A percentile compares a stretch with the other conserved stretches of the same genome.
phyloP scores from a whole-genome alignment of 495 filamentous ascomycete genomes.

The Podospora appendiculata region DNA sequence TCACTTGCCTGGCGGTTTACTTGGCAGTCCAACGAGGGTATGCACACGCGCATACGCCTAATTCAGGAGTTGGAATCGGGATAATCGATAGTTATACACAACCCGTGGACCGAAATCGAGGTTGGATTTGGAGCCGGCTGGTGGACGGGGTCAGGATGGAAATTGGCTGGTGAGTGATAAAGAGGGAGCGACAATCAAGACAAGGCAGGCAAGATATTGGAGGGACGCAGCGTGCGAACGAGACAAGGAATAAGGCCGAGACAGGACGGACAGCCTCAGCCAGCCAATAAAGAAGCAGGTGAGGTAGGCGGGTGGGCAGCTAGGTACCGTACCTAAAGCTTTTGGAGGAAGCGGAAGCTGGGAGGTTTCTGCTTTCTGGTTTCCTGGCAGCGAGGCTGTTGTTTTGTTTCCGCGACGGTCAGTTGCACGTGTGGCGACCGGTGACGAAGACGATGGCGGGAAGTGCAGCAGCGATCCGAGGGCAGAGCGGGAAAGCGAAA shows the following conservation, averaged over 20 bases:
- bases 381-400: too few relatives aligned
- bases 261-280: not conserved
- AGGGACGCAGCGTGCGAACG: not conserved
- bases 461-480: not conserved
- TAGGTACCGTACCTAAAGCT: not conserved
- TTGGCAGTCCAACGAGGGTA: too few relatives aligned
- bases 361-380: not conserved
- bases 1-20: too few relatives aligned
- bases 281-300: not conserved
- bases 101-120: not conserved
- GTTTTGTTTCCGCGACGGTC: too few relatives aligned
- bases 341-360: not conserved
- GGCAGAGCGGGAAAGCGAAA: conserved; percentile 2
- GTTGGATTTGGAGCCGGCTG: not conserved
- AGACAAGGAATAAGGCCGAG: conserved; percentile 9
- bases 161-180: conserved; percentile 9
- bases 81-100: not conserved
- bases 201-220: not conserved
- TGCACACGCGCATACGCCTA: too few relatives aligned
- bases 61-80: not conserved
- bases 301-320: not conserved
- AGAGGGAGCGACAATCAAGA: conserved; percentile 1
- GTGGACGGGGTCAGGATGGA: not conserved
- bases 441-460: not conserved
- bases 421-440: not conserved